Evolutionary conservation across 768 basidiomycete species (phyloP), one percentile per base, ranked within the genome.

Genomic region (Trametes gibbosa): DNA sequence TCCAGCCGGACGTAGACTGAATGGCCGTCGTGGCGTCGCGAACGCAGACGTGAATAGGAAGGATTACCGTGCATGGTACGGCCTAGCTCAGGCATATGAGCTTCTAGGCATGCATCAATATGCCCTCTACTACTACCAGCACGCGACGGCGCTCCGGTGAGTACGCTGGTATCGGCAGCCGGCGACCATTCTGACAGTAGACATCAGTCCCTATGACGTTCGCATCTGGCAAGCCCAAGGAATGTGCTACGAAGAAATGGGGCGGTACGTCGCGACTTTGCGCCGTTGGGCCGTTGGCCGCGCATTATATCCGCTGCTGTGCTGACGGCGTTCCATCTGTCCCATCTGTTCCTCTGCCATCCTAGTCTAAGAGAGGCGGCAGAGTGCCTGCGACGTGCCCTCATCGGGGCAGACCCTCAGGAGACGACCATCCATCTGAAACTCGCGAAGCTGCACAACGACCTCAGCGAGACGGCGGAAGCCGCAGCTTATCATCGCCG

Each of bases 11-110:
- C 46, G 19, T 2, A 9, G 13, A 48, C 37, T 61, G 35, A 61
- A 52, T 56, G 7, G 21, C 23, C 53, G 21, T 62, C 53, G 19
- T 62, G 57, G 37, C 51, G 50, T 57, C 45, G 45, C 50, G 25
- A 27, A 41, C 25, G 27, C 27, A 98, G 96, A 98, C 68, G 88
- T 97, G 63, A 96, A 96, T 68, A 83, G 92, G 54, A 97, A 98
- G 70, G 97, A 99, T 74, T 98, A 97, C 69, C 77, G 96, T 58
- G 96, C 95, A 6, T 99, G 97, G 97, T 98, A 95, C 73, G 97
- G 97, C 35, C 85, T 99, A 52, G 97, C 96, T 3, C 97, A 99
- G 71, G 94, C 96, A 13, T 99, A 98, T 70, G 96, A 98, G 68
- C 80, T 99, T 23, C 76, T 98, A 53, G 95, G 90, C 69, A 98